Percentiles rank a stretch among this genome's conserved stretches.
Evolutionary conservation across 2,329 filamentous ascomycete genomes (phyloP).

Genomic region (Ceratocystis ficicola): DNA sequence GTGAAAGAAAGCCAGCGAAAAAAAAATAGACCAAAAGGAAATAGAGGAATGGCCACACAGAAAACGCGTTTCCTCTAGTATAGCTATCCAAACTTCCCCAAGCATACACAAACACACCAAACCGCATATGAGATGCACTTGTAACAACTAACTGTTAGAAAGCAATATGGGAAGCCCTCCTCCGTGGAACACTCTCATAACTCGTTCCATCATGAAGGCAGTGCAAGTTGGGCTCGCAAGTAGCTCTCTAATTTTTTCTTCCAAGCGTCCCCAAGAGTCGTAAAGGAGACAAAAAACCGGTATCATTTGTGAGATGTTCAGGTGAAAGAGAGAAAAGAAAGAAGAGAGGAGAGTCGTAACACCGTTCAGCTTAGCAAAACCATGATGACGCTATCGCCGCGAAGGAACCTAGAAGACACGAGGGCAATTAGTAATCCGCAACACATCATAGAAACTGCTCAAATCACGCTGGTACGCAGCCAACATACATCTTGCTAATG

Average conservation of each 20-base stretch:
- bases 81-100: neutral
- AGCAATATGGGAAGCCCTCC: neutral
- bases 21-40: conserved; percentile 24
- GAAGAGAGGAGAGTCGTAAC: conserved; percentile 11
- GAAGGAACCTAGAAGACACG: conserved; percentile 52
- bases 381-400: conserved; percentile 78
- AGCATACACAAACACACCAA: neutral
- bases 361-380: conserved; percentile 59
- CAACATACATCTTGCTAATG: conserved; percentile 83
- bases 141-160: neutral
- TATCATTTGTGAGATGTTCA: conserved; percentile 19
- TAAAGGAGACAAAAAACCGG: conserved; percentile 16
- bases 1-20: conserved; percentile 12
- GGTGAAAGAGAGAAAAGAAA: conserved; percentile 5
- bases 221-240: neutral
- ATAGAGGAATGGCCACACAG: conserved; percentile 18
- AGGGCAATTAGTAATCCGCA: conserved; percentile 2
- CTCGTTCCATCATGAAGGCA: neutral
- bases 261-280: conserved; percentile 16
- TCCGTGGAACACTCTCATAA: neutral
- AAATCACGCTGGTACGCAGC: neutral
- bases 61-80: neutral
- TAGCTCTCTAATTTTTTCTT: neutral
- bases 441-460: neutral
- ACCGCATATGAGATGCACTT: neutral